Base-by-base conservation (phyloP, 768 basidiomycete species). In the Serendipita sp. region DNA sequence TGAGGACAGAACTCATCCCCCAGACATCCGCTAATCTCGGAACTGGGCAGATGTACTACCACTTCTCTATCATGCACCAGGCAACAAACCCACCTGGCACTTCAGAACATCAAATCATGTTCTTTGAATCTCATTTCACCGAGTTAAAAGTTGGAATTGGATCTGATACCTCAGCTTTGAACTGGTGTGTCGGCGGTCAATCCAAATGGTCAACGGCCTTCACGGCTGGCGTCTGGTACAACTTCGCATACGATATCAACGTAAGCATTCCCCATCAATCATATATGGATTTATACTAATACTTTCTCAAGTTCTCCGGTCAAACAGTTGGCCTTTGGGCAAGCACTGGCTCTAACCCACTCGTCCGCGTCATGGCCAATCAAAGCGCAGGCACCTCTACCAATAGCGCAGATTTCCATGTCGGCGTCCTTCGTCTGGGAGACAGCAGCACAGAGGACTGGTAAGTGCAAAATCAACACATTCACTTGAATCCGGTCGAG, bases 211-310 rank as follows among this genome's bases (percentile, higher is more conserved):
- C 76, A 58, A 77, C 78, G 1, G 74, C 79, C 0, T 80, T 81
- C 73, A 75, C 73, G 15, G 74, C 83, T 3, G 79, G 77, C 44
- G 78, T 76, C 56, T 85, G 82, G 82, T 82, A 78, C 74, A 84
- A 84, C 76, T 84, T 85, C 68, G 83, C 82, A 35, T 84, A 84
- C 68, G 83, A 84, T 67, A 83, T 84, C 69, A 74, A 84, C 69
- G 81, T 80, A 63, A 65, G 81, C 75, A 0, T 32, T 23, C n/a
- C 4, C 28, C 18, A 38, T 7, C 60, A 44, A 41, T 15, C 30
- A 66, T 13, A 10, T 28, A 34, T 4, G 8, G 5, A 18, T 18
- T 4, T 47, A 52, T 44, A 34, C 45, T n/a, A 32, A 30, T 54
- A 10, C 36, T 44, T 0, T 30, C 56, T 65, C 32, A 56, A 84